phyloP scores from a whole-genome alignment of 805 yeast genomes.

The Ogataea glucozyma region DNA sequence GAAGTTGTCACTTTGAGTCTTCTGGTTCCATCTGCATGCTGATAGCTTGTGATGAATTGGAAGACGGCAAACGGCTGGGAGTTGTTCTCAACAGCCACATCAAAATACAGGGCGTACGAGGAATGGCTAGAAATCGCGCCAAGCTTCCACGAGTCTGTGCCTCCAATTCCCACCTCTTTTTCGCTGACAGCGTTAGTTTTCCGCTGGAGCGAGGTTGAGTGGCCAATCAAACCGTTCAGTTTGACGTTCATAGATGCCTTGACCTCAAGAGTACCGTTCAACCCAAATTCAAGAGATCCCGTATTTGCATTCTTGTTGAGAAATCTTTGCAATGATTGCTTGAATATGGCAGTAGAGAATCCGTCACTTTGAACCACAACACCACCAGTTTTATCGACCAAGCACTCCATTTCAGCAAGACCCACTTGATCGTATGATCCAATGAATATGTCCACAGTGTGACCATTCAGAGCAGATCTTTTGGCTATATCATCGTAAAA shows the following conservation, averaged over 20 bases:
- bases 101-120: constrained; percentile 59
- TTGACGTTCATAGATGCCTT: constrained; percentile 51
- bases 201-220: constrained; percentile 50
- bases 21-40: constrained; percentile 58
- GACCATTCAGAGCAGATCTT: constrained; percentile 49
- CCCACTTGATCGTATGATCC: constrained; percentile 75
- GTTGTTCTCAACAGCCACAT: constrained; percentile 35
- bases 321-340: constrained; percentile 60
- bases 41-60: constrained; percentile 62
- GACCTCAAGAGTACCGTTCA: constrained; percentile 61
- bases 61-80: constrained; percentile 36
- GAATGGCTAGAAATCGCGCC: constrained; percentile 58
- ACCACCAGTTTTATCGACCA: constrained; percentile 63
- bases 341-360: constrained; percentile 66
- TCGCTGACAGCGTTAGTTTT: constrained; percentile 38
- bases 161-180: constrained; percentile 46
- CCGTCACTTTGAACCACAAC: constrained; percentile 62
- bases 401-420: constrained; percentile 61
- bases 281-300: constrained; percentile 50
- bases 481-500: constrained; percentile 54
- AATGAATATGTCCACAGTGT: constrained; percentile 56
- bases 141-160: constrained; percentile 60
- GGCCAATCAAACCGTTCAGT: constrained; percentile 62
- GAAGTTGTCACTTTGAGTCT: constrained; percentile 64
- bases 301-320: constrained; percentile 39